phyloP scores from a whole-genome alignment of 2,329 filamentous ascomycete species.

The Claviceps lovelessii region DNA sequence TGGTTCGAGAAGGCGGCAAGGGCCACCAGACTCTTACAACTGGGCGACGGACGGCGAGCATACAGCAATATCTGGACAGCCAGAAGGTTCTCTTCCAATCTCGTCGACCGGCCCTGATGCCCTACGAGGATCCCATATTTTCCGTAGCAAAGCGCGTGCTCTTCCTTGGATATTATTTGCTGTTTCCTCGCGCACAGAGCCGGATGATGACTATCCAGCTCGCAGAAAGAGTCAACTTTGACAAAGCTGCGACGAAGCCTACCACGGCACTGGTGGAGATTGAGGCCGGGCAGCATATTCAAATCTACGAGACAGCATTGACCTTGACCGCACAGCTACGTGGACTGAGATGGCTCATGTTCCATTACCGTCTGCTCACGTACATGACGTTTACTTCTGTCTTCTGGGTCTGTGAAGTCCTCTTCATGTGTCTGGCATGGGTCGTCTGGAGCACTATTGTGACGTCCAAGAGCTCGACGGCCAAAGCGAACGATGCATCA shows the following conservation, averaged over 20 bases:
- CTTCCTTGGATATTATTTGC: conserved; percentile 53
- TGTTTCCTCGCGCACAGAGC: conserved; percentile 50
- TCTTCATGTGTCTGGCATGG: conserved; percentile 54
- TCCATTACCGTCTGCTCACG: conserved; percentile 58
- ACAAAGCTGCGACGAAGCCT: conserved; percentile 24
- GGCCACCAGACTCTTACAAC: not conserved
- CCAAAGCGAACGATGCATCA: conserved; percentile 3
- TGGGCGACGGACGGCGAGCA: conserved; percentile 2
- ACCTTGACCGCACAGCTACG: conserved; percentile 60
- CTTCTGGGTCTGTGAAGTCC: conserved; percentile 68
- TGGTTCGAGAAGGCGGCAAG: conserved; percentile 32
- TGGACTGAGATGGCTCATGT: conserved; percentile 76
- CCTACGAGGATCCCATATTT: conserved; percentile 60
- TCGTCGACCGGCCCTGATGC: conserved; percentile 62
- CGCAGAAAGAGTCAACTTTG: conserved; percentile 60
- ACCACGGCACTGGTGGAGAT: conserved; percentile 45
- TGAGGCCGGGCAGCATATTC: conserved; percentile 52
- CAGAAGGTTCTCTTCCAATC: conserved; percentile 42
- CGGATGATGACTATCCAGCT: conserved; percentile 52
- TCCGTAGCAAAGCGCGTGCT: conserved; percentile 45
- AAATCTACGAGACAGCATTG: conserved; percentile 59
- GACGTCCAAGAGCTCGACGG: conserved; percentile 5
- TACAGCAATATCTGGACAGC: conserved; percentile 22
- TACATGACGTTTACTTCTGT: conserved; percentile 52
- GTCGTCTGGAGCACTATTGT: conserved; percentile 30